Conservation (phyloP, 441 rosid genomes). For the Sinapis alba region DNA sequence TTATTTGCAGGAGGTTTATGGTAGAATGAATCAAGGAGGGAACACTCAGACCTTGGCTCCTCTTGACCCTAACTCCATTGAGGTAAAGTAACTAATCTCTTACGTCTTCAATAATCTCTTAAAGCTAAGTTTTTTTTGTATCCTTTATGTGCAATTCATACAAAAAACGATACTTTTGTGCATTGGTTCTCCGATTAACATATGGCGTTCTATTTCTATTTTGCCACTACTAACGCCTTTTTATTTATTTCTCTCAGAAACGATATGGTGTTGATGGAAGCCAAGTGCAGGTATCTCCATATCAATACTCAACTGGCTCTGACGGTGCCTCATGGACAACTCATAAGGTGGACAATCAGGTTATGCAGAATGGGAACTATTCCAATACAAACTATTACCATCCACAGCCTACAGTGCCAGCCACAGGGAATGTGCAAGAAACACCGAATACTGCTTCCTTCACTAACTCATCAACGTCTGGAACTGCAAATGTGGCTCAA, state of each 20-base stretch:
- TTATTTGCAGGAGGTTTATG: conserved; percentile 37
- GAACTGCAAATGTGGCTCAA: conserved; percentile 55
- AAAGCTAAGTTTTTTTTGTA: no score
- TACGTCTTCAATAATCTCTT: not conserved
- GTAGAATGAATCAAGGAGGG: conserved; percentile 79
- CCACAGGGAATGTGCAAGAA: conserved; percentile 50
- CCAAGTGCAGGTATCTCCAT: conserved; percentile 63
- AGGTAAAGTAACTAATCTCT: conserved; percentile 49
- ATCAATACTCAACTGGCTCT: conserved; percentile 59
- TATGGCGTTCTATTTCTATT: no score
- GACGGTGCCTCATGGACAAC: conserved; percentile 63
- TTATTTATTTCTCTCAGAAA: conserved; percentile 43
- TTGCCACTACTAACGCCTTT: conserved; percentile 4
- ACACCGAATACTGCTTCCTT: conserved; percentile 52
- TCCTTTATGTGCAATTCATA: no score
- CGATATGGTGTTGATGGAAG: conserved; percentile 60
- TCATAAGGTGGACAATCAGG: conserved; percentile 55
- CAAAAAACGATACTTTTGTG: no score
- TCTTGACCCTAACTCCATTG: conserved; percentile 61
- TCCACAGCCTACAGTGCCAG: conserved; percentile 60
- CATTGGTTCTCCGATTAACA: no score
- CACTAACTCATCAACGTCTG: conserved; percentile 65
- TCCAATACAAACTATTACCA: conserved; percentile 53
- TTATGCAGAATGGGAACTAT: conserved; percentile 59
- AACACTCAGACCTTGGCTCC: conserved; percentile 61